Evolutionary conservation across 2,329 filamentous ascomycete genomes (phyloP).

Genomic region (Sporothrix dimorphospora): DNA sequence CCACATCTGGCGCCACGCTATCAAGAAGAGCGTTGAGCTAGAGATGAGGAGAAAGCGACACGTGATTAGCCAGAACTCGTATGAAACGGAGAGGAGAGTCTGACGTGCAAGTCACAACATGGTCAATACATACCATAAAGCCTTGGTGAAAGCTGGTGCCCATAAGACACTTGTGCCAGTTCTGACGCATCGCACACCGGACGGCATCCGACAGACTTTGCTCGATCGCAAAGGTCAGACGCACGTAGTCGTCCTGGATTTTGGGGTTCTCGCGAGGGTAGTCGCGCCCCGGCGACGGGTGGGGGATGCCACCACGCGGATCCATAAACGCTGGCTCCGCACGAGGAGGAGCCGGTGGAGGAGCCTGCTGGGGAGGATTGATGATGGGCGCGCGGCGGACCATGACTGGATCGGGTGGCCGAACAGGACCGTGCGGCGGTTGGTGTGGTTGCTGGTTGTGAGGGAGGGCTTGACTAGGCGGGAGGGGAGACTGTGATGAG

Average conservation of each 20-base stretch:
- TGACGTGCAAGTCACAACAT: neutral
- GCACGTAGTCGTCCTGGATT: constrained; percentile 46
- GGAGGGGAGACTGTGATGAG: neutral
- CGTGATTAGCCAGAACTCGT: neutral
- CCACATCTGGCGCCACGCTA: constrained; percentile 45
- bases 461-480: neutral
- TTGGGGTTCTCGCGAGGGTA: constrained; percentile 40
- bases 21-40: constrained; percentile 56
- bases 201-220: constrained; percentile 50
- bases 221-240: constrained; percentile 46
- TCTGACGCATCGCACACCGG: constrained; percentile 53
- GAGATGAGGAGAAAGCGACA: neutral
- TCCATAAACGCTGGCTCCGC: neutral
- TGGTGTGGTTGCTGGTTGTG: neutral
- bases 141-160: constrained; percentile 57
- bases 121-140: constrained; percentile 52
- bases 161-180: constrained; percentile 54
- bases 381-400: constrained; percentile 37
- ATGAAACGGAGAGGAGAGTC: neutral
- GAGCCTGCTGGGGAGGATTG: constrained; percentile 36
- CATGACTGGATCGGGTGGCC: constrained; percentile 25
- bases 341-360: neutral
- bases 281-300: constrained; percentile 44
- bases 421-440: neutral
- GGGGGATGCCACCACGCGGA: constrained; percentile 33